Base-by-base conservation (phyloP, 2,329 filamentous ascomycete species). In the Colletotrichum sp. region DNA sequence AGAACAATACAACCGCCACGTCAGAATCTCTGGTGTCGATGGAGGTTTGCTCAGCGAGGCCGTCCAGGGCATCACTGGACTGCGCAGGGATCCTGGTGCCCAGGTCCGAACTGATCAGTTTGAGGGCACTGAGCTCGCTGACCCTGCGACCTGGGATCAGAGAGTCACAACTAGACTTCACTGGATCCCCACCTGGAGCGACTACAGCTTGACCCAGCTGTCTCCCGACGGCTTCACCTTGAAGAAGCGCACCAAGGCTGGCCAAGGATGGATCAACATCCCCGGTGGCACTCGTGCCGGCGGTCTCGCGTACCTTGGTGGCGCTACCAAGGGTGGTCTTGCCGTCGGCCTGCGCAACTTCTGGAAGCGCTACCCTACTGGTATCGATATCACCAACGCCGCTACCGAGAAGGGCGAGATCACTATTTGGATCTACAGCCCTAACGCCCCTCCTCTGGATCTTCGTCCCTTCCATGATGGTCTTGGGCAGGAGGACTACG, bases 281-380 rank as follows among this genome's bases (percentile, higher is more conserved):
- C 88, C 90, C 0, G 91, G 89, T 0, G 90, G 90, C 3, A 90
- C 88, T 2, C 86, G 90, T 3, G 86, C 91, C 1, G 88, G 87
- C 1, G 91, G 92, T 0, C 82, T 92, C 1, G 90, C 87, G 0
- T 93, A 93, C 77, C 86, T 93, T 1, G 92, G 92, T 3, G 88
- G 89, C 12, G 89, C 91, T 7, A 88, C 86, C 0, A 82, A 83
- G 4, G 92, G 92, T n/a, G 92, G 92, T 14, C 84, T 93, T 2
- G 91, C 89, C 2, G 81, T 93, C 7, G 90, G 90, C 1, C 85
- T 92, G 63, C 87, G 89, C 4, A 88, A 93, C 78, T 93, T 93
- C 80, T 93, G 92, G 92, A 90, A 93, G 83, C 86, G 89, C 18
- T 92, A 91, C 77, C 92, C 92, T 0, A 91, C 90, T 0, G 87